Percentiles rank a stretch among this genome's conserved stretches.
phyloP scores from a whole-genome alignment of 75 land plant genomes.

The Selaginella tamariscina region DNA sequence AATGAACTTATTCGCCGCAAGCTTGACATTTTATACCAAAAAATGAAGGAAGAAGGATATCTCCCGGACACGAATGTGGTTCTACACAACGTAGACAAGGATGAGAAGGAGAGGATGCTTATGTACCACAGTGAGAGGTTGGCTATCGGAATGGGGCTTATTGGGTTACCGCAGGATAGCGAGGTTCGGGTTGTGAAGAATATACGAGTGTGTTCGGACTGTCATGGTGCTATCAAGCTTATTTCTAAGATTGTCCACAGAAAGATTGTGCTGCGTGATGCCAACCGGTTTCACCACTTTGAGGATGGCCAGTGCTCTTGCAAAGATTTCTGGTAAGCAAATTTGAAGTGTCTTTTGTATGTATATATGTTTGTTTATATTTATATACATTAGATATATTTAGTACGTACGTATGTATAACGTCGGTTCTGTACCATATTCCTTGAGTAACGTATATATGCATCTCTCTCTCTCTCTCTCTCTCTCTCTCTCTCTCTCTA shows the following conservation, averaged over 20 bases:
- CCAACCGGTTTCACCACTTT: conserved; percentile 10
- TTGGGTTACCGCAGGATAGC: not conserved
- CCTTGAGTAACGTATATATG: no score
- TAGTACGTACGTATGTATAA: no score
- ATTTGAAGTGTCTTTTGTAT: no score
- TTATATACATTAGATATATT: no score
- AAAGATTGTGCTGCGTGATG: conserved; percentile 4
- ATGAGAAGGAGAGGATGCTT: conserved; percentile 5
- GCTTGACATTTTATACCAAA: not conserved
- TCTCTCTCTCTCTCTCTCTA: no score
- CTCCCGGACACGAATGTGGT: not conserved
- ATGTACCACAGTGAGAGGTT: conserved; percentile 13
- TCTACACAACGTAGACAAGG: not conserved
- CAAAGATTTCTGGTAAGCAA: conserved; percentile 14
- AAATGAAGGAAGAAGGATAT: conserved; percentile 7
- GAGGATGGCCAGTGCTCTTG: conserved; percentile 13
- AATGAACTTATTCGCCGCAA: not conserved
- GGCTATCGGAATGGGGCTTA: conserved; percentile 12
- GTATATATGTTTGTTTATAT: no score
- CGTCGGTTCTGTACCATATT: no score
- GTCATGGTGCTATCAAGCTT: conserved; percentile 3
- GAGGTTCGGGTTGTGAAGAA: conserved; percentile 10
- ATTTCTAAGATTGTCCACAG: not conserved
- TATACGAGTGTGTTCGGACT: conserved; percentile 13
- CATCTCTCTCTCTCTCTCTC: no score